Evolutionary conservation across 2,329 filamentous ascomycete species (phyloP).

Genomic region (Stemphylium lycopersici): DNA sequence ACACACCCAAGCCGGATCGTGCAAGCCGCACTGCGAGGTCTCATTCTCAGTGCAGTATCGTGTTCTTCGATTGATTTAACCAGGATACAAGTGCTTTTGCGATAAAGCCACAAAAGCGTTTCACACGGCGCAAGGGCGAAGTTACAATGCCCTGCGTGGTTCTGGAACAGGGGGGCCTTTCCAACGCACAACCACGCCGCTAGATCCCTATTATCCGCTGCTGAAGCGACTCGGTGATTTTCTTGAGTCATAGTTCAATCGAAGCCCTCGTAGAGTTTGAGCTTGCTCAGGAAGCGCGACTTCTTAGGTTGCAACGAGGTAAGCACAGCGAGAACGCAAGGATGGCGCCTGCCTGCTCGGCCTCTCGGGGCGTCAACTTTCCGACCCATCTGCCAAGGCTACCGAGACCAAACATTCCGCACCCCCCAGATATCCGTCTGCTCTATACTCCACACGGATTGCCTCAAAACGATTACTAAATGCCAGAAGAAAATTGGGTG

Average conservation of each 20-base stretch:
- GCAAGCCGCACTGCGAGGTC: too few species aligned
- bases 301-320: background rate
- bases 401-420: slow-evolving; percentile 9
- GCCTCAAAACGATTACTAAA: slow-evolving; percentile 8
- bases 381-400: slow-evolving; percentile 8
- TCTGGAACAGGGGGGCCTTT: background rate
- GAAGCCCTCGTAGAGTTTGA: background rate
- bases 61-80: too few species aligned
- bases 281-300: background rate
- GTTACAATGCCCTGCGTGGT: too few species aligned
- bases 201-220: background rate
- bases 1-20: too few species aligned
- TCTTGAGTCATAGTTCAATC: background rate
- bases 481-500: slow-evolving; percentile 43
- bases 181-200: background rate
- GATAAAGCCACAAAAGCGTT: too few species aligned
- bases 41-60: too few species aligned
- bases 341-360: slow-evolving; percentile 2
- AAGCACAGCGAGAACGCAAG: background rate
- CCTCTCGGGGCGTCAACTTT: slow-evolving; percentile 2
- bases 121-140: too few species aligned
- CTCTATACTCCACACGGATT: slow-evolving; percentile 1
- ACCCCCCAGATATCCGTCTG: background rate
- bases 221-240: background rate
- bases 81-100: background rate